Evolutionary conservation across 2,329 filamentous ascomycete genomes (phyloP), one percentile per base, ranked within the genome.

Genomic region (Monilinia vaccinii-corymbosi): DNA sequence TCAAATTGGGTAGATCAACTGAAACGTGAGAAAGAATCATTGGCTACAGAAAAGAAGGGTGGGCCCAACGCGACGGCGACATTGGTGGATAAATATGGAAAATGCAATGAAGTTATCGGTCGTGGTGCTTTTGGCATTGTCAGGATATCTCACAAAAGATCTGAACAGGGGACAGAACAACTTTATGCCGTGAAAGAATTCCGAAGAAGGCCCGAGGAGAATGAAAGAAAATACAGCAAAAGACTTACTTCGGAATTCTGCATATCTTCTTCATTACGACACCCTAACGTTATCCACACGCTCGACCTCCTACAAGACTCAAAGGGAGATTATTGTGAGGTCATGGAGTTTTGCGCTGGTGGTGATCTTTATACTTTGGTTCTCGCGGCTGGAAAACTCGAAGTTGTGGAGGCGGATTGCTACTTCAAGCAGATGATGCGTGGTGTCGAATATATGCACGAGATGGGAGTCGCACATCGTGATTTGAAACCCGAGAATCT

Each of bases 361-460:
- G 94, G 94, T 61, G 94, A 99, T 72, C 79, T 99, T 28, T 97
- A 97, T 74, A 97, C 91, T 0, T 81, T 99, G 6, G 88, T 99
- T 23, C 83, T 97, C 34, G 86, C 94, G 8, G 91, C 91, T 42
- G 90, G 90, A 61, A 96, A 96, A 74, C 85, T 99, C 23, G 92
- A 94, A 73, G 90, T 95, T 34, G 80, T 85, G 62, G 94, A 99
- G 75, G 93, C 94, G 62, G 94, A 99, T 73, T 99, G 94, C 76
- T 95, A 94, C 74, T 99, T 99, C 80, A 96, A 97, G 77, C 94
- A 99, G 75, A 86, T 97, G 75, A 97, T 99, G 93, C 89, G 94
- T 60, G 94, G 94, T 63, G 94, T 99, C 56, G 93, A 97, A 75
- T 99, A 99, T 74, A 91, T 99, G 78, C 94, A 99, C 75, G 93